These are phyloP conservation scores for Groenewaldozyma auringiensis DNA, from an alignment of 1,139 yeast species.

Conservation along the genomic window DNA sequence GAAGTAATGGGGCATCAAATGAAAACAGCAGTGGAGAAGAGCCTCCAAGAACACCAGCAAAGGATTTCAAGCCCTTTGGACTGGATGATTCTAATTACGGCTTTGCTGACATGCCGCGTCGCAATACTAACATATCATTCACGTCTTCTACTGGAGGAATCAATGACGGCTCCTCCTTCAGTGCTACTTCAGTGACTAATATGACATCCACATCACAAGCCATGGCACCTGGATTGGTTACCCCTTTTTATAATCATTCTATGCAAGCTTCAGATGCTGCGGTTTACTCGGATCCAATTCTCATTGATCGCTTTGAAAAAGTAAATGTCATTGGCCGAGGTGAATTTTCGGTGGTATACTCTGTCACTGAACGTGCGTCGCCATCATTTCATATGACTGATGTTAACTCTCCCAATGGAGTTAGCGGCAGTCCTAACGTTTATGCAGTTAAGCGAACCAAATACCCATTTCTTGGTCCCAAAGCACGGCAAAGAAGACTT, in stretches of 20 bases:
- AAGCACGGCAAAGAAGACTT: constrained; percentile 42
- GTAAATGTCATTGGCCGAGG: constrained; percentile 74
- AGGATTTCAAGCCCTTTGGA: not conserved
- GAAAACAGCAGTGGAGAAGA: constrained; percentile 7
- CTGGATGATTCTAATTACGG: not conserved
- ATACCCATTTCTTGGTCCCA: constrained; percentile 44
- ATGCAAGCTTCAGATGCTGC: not conserved
- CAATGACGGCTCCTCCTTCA: not conserved
- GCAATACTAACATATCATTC: not conserved
- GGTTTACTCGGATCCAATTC: not conserved
- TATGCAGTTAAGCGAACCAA: constrained; percentile 86
- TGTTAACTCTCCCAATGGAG: constrained; percentile 19
- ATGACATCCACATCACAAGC: not conserved
- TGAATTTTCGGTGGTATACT: constrained; percentile 82
- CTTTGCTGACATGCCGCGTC: not conserved
- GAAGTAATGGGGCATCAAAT: too few relatives aligned
- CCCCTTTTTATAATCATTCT: not conserved
- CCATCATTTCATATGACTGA: constrained; percentile 22
- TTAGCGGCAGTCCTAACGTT: constrained; percentile 5
- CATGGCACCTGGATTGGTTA: not conserved
- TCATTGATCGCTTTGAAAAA: constrained; percentile 51
- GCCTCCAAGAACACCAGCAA: constrained; percentile 14
- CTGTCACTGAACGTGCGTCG: constrained; percentile 44
- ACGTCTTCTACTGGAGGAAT: not conserved
- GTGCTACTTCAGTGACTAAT: not conserved